Percentiles rank a stretch among this genome's conserved stretches.
Conservation (phyloP, 163 green algal genomes). For the Chlamydomonas reinhardtii region DNA sequence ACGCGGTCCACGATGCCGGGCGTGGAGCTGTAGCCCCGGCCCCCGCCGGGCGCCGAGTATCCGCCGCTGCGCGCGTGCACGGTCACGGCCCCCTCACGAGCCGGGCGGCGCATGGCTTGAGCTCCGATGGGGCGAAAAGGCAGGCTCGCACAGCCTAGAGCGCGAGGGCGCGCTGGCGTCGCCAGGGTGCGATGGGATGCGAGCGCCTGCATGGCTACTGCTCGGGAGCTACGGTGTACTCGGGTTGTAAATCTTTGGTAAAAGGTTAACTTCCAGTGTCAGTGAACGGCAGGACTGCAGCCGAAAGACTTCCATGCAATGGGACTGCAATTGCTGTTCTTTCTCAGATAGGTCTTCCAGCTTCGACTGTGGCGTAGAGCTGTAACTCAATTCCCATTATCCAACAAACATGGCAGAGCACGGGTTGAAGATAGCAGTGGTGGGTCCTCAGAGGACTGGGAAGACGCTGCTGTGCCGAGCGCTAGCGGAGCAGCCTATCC, state of each 20-base stretch:
- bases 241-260: no score
- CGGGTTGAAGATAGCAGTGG: slow-evolving; percentile 68
- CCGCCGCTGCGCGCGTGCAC: slow-evolving; percentile 25
- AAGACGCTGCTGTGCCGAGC: slow-evolving; percentile 71
- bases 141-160: neutral
- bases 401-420: slow-evolving; percentile 52
- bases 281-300: no score
- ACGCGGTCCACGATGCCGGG: slow-evolving; percentile 58
- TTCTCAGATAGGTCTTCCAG: no score
- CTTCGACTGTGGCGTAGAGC: no score
- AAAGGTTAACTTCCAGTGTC: no score
- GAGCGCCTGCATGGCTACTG: no score
- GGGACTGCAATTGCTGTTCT: no score
- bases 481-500: slow-evolving; percentile 65
- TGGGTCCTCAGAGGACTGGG: slow-evolving; percentile 64
- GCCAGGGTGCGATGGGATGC: no score
- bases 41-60: slow-evolving; percentile 39
- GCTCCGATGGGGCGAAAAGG: neutral
- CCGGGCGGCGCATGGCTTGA: neutral
- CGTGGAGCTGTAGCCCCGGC: neutral
- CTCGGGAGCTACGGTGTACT: no score
- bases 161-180: neutral
- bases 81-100: neutral
- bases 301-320: no score
- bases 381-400: no score